A percentile compares a stretch with the other conserved stretches of the same genome.
Evolutionary conservation across 2,329 filamentous ascomycete species (phyloP).

Genomic region (Fusarium tricinctum): DNA sequence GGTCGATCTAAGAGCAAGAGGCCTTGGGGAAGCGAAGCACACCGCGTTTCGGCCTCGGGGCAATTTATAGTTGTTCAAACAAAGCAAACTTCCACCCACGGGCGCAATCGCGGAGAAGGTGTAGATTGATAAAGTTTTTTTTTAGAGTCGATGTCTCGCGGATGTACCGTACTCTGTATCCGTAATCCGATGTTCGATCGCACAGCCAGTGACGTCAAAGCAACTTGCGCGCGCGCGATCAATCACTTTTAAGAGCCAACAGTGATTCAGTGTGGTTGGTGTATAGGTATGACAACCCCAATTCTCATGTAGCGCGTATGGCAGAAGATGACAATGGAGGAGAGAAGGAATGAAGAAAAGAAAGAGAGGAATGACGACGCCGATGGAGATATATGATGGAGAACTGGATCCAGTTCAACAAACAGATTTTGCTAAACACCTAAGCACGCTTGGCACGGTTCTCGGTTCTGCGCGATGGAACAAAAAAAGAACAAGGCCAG

Average conservation of each 20-base stretch:
- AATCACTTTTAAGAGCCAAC: slow-evolving; percentile 37
- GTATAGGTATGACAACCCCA: slow-evolving; percentile 4
- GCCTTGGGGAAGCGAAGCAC: slow-evolving; percentile 22
- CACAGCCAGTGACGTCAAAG: slow-evolving; percentile 37
- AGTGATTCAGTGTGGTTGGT: slow-evolving; percentile 9
- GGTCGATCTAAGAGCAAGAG: slow-evolving; percentile 15
- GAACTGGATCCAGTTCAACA: slow-evolving; percentile 26
- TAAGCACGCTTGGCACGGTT: slow-evolving; percentile 17
- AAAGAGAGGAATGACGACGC: slow-evolving; percentile 18
- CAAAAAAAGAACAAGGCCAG: slow-evolving; percentile 26
- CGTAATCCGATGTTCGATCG: slow-evolving; percentile 18
- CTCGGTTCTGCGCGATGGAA: slow-evolving; percentile 8
- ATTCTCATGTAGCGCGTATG: neutral
- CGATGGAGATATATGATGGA: slow-evolving; percentile 21
- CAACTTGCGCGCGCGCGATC: slow-evolving; percentile 13
- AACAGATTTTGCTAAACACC: slow-evolving; percentile 28
- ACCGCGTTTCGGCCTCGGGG: slow-evolving; percentile 23
- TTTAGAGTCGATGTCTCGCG: slow-evolving; percentile 2
- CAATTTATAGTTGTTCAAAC: slow-evolving; percentile 22
- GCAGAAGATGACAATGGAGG: neutral
- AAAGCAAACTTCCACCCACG: slow-evolving; percentile 15
- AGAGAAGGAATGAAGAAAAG: neutral
- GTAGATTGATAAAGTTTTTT: slow-evolving; percentile 1
- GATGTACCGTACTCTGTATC: slow-evolving; percentile 17
- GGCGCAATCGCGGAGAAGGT: slow-evolving; percentile 5